Percentiles rank a stretch among this genome's conserved stretches.
Conservation (phyloP, 495 filamentous ascomycete genomes). For the Pseudotulostoma volvatum region DNA sequence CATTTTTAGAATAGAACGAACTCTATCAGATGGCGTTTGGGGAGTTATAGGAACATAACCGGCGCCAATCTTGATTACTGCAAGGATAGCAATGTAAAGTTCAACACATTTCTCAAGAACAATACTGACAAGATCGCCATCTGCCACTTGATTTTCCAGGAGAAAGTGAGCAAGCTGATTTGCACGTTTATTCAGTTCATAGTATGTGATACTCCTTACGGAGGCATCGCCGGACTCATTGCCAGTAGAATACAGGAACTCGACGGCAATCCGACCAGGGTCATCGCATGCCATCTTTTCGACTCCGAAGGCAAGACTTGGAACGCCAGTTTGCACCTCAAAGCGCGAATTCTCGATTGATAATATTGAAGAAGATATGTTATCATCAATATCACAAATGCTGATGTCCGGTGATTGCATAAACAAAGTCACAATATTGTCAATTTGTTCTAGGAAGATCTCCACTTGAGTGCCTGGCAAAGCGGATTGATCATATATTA, state of each 20-base stretch:
- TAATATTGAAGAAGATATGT: conserved; percentile 23
- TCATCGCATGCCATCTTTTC: conserved; percentile 31
- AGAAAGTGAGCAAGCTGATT: conserved; percentile 50
- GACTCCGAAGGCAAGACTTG: conserved; percentile 32
- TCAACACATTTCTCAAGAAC: conserved; percentile 53
- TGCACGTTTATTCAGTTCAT: conserved; percentile 40
- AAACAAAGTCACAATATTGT: conserved; percentile 31
- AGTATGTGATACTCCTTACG: conserved; percentile 38
- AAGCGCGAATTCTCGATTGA: conserved; percentile 37
- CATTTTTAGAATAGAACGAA: conserved; percentile 36
- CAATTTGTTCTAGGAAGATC: conserved; percentile 41
- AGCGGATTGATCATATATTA: conserved; percentile 34
- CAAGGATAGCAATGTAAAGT: conserved; percentile 55
- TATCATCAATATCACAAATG: conserved; percentile 16
- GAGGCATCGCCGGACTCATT: conserved; percentile 8
- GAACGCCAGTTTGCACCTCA: conserved; percentile 4
- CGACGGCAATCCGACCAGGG: conserved; percentile 40
- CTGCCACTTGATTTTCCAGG: conserved; percentile 20
- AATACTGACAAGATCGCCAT: conserved; percentile 44
- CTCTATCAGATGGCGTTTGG: conserved; percentile 39
- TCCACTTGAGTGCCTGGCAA: conserved; percentile 33
- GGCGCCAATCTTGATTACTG: conserved; percentile 51
- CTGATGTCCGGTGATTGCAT: conserved; percentile 19
- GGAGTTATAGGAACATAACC: conserved; percentile 59
- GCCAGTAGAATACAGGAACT: conserved; percentile 35